These are phyloP conservation scores for Thermoascus crustaceus DNA, from an alignment of 2,329 filamentous ascomycete genomes.

Conservation along the genomic window DNA sequence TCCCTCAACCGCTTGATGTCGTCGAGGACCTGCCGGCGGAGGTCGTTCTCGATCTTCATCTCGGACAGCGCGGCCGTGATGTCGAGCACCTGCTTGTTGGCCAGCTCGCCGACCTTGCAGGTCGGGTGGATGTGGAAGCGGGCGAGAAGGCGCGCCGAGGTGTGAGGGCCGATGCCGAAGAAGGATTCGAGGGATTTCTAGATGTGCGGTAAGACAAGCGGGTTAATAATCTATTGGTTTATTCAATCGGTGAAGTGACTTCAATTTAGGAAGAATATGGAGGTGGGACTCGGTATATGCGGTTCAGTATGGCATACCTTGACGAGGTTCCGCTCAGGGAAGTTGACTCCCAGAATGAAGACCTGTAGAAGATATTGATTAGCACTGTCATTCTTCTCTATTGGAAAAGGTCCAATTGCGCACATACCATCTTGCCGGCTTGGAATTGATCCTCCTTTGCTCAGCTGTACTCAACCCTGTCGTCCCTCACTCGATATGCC, in stretches of 20 bases:
- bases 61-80: conserved; percentile 77
- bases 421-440: conserved; percentile 23
- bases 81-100: conserved; percentile 67
- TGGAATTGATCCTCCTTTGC: conserved; percentile 5
- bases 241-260: conserved; percentile 3
- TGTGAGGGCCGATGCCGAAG: conserved; percentile 70
- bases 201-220: conserved; percentile 7
- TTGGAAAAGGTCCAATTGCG: neutral
- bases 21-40: conserved; percentile 66
- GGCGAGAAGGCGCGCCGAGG: conserved; percentile 69
- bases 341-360: conserved; percentile 80
- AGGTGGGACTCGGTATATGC: conserved; percentile 7
- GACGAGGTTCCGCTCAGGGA: conserved; percentile 73
- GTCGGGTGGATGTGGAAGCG: conserved; percentile 81
- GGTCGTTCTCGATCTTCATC: conserved; percentile 91
- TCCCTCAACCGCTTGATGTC: conserved; percentile 82
- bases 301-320: conserved; percentile 49
- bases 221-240: neutral
- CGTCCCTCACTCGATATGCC: neutral
- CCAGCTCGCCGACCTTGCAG: conserved; percentile 66
- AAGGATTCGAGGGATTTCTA: conserved; percentile 63
- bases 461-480: conserved; percentile 3
- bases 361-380: conserved; percentile 45
- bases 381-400: too few relatives aligned
- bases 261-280: conserved; percentile 3